Conservation (phyloP, 495 filamentous ascomycete species). For the Stereocaulon alpinum region DNA sequence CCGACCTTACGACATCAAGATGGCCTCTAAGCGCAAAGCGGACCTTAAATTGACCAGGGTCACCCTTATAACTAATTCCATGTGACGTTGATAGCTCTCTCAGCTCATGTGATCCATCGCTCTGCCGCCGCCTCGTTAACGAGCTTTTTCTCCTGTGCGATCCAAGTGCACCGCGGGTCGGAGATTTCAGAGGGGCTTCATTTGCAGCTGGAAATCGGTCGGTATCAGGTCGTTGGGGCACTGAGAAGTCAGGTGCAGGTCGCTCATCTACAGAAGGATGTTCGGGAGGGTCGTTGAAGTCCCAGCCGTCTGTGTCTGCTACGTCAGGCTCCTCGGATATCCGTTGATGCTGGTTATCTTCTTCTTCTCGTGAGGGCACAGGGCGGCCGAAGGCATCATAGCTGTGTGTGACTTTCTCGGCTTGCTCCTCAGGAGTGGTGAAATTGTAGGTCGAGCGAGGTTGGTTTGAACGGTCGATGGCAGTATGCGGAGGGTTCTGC, state of each 20-base stretch:
- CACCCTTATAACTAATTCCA: conserved; percentile 35
- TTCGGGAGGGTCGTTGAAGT: conserved; percentile 65
- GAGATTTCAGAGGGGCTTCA: conserved; percentile 63
- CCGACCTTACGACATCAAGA: conserved; percentile 81
- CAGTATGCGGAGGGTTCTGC: conserved; percentile 30
- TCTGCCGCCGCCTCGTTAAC: conserved; percentile 51
- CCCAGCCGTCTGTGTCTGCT: conserved; percentile 71
- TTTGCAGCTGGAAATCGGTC: conserved; percentile 80
- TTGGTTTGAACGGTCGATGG: conserved; percentile 33
- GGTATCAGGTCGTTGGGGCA: conserved; percentile 61
- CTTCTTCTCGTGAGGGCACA: conserved; percentile 34
- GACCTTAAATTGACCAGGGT: conserved; percentile 73
- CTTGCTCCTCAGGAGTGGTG: conserved; percentile 32
- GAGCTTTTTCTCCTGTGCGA: conserved; percentile 79
- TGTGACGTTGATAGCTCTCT: conserved; percentile 31
- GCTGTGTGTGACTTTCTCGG: conserved; percentile 44
- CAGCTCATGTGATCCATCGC: conserved; percentile 41
- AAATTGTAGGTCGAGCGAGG: conserved; percentile 30
- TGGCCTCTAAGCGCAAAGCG: conserved; percentile 87
- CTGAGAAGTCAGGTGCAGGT: conserved; percentile 38
- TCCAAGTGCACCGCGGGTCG: conserved; percentile 51
- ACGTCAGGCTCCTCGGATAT: conserved; percentile 26
- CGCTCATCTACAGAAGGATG: conserved; percentile 33
- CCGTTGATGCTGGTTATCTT: conserved; percentile 23
- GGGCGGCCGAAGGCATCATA: conserved; percentile 46